Evolutionary conservation across 352 stramenopile genomes (phyloP).

Genomic region (Pythium monospermum): DNA sequence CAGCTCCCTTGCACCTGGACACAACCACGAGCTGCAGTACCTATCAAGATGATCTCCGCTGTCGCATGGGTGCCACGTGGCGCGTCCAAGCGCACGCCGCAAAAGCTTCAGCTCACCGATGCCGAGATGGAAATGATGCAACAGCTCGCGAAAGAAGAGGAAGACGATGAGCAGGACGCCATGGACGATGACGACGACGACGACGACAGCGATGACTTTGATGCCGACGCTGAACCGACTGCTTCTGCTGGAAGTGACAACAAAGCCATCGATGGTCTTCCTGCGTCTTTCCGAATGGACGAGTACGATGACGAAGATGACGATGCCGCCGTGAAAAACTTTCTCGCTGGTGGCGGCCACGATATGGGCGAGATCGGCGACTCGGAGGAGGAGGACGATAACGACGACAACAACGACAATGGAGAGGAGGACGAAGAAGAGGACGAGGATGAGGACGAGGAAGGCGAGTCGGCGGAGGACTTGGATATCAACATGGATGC

Average conservation of each 20-base stretch:
- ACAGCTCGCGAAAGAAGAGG: slow-evolving; percentile 67
- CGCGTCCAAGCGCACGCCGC: slow-evolving; percentile 55
- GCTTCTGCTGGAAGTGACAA: slow-evolving; percentile 7
- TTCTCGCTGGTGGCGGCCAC: slow-evolving; percentile 40
- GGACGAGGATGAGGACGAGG: slow-evolving; percentile 36
- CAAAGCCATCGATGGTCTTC: slow-evolving; percentile 39
- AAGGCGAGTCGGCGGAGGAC: slow-evolving; percentile 24
- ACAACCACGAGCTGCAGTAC: too few relatives aligned
- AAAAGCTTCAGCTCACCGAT: slow-evolving; percentile 85
- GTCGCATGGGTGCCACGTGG: slow-evolving; percentile 54
- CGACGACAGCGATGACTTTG: slow-evolving; percentile 28
- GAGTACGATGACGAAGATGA: slow-evolving; percentile 87
- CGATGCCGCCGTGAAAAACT: slow-evolving; percentile 77
- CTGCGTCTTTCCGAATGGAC: slow-evolving; percentile 80
- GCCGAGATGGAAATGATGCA: slow-evolving; percentile 80
- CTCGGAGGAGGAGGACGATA: slow-evolving; percentile 32
- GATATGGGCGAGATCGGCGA: slow-evolving; percentile 19
- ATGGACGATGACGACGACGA: slow-evolving; percentile 55
- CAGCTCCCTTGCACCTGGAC: too few relatives aligned
- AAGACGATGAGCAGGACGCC: slow-evolving; percentile 48
- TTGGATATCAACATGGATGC: slow-evolving; percentile 45
- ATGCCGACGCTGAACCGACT: slow-evolving; percentile 22
- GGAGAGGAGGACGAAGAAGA: slow-evolving; percentile 38
- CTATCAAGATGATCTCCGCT: slow-evolving; percentile 45
- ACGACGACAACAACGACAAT: slow-evolving; percentile 36